phyloP scores from a whole-genome alignment of 495 filamentous ascomycete genomes.

The Haplographium delicatum region DNA sequence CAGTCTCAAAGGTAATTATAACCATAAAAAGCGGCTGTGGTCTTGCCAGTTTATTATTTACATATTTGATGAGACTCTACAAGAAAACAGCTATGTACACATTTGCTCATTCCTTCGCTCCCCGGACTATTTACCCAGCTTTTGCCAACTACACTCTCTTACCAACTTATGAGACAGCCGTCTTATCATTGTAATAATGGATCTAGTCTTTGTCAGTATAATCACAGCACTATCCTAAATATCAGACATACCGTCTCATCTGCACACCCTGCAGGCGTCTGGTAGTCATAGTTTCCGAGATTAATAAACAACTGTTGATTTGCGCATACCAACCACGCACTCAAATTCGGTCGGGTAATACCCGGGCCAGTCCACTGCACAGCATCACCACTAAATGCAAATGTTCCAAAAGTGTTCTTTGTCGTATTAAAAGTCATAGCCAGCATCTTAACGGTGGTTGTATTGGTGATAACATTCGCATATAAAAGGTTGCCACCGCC shows the following conservation, averaged over 20 bases:
- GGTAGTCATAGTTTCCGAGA: slow-evolving; percentile 52
- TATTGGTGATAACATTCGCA: slow-evolving; percentile 31
- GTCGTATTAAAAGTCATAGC: slow-evolving; percentile 40
- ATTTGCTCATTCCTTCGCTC: no score
- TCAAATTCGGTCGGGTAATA: slow-evolving; percentile 47
- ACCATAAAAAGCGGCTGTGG: no score
- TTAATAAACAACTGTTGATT: slow-evolving; percentile 52
- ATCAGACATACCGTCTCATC: slow-evolving; percentile 47
- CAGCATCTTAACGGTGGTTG: slow-evolving; percentile 24
- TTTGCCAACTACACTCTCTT: no score
- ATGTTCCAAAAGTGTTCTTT: slow-evolving; percentile 52
- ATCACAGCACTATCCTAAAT: slow-evolving; percentile 12
- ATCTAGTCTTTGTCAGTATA: slow-evolving; percentile 28
- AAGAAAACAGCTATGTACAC: no score
- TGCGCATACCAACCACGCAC: slow-evolving; percentile 54
- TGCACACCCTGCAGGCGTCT: slow-evolving; percentile 51
- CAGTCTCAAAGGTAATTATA: no score
- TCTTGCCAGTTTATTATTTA: no score
- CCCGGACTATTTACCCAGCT: no score
- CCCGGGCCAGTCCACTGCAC: slow-evolving; percentile 46
- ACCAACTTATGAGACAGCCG: slow-evolving; percentile 16
- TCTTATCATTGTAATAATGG: slow-evolving; percentile 43
- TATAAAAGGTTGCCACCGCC: slow-evolving; percentile 32
- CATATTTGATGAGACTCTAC: no score
- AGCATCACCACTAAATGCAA: slow-evolving; percentile 51